These are phyloP conservation scores for Dactylellina drechsleri DNA, from an alignment of 2,329 filamentous ascomycete genomes.

Conservation along the genomic window DNA sequence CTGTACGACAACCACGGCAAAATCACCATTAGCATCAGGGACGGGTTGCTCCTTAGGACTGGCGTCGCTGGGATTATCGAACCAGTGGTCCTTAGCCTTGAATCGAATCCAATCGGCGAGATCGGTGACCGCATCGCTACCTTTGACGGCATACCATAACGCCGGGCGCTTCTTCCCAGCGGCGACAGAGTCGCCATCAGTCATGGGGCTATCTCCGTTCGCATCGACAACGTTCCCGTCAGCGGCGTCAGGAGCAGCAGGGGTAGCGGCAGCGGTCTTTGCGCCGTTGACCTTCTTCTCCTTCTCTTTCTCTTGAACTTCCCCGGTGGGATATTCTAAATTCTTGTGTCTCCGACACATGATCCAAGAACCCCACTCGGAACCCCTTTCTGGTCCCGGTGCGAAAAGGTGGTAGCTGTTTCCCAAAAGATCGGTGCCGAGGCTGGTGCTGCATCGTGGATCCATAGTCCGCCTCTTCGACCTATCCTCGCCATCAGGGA, in stretches of 20 bases:
- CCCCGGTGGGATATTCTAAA: conserved; percentile 40
- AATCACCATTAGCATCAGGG: conserved; percentile 27
- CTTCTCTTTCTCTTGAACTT: conserved; percentile 23
- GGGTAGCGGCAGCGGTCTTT: not conserved
- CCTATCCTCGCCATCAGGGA: conserved; percentile 54
- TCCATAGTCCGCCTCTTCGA: conserved; percentile 54
- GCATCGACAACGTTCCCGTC: conserved; percentile 20
- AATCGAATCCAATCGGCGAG: conserved; percentile 52
- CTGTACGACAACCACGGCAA: conserved; percentile 46
- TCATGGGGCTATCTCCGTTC: conserved; percentile 45
- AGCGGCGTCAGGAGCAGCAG: conserved; percentile 5
- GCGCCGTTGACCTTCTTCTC: conserved; percentile 22
- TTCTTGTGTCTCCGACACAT: conserved; percentile 49
- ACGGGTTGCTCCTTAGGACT: conserved; percentile 39
- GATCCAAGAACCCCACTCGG: conserved; percentile 52
- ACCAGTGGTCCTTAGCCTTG: conserved; percentile 52
- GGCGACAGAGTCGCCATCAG: conserved; percentile 3
- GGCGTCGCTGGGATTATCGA: conserved; percentile 28
- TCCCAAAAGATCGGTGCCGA: conserved; percentile 47
- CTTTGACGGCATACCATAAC: conserved; percentile 48
- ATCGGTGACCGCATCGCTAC: conserved; percentile 46
- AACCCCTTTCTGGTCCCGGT: conserved; percentile 45
- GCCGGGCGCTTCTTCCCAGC: conserved; percentile 34
- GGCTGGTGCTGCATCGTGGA: conserved; percentile 48
- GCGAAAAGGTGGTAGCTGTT: conserved; percentile 50